Conservation (phyloP, 495 filamentous ascomycete species). For the Trichoderma parareesei region DNA sequence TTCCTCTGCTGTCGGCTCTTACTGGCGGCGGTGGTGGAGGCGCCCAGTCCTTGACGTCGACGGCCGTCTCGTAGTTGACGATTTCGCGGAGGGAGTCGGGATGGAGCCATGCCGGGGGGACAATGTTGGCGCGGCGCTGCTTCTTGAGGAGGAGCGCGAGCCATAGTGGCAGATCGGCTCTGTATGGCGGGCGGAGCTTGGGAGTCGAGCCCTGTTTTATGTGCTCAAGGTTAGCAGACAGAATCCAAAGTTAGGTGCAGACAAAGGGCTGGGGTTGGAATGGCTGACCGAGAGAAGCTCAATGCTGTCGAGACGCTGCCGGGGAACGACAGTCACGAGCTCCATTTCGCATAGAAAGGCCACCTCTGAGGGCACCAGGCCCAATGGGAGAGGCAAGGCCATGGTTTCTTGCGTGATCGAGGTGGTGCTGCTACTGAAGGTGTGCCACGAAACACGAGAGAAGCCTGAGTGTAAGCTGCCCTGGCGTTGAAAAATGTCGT, state of each 20-base stretch:
- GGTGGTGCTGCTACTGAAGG: too few relatives aligned
- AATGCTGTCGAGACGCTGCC: constrained; percentile 80
- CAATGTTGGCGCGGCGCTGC: constrained; percentile 87
- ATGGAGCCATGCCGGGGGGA: constrained; percentile 82
- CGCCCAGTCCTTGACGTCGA: constrained; percentile 58
- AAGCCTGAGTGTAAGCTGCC: neutral
- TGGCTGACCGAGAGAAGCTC: constrained; percentile 68
- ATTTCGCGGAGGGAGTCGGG: constrained; percentile 63
- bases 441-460: too few relatives aligned
- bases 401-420: constrained; percentile 34
- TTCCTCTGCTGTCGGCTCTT: constrained; percentile 31
- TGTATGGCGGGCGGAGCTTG: constrained; percentile 69
- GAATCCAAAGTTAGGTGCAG: neutral
- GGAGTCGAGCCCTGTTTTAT: constrained; percentile 63
- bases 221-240: constrained; percentile 11
- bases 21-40: constrained; percentile 58
- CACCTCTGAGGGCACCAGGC: constrained; percentile 81
- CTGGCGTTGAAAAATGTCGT: neutral
- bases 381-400: constrained; percentile 75
- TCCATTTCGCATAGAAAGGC: constrained; percentile 98
- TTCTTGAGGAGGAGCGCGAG: constrained; percentile 95
- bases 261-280: constrained; percentile 12
- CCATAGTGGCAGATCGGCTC: constrained; percentile 81
- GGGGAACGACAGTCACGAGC: constrained; percentile 82
- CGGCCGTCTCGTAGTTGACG: constrained; percentile 69